Evolutionary conservation across 2,329 filamentous ascomycete species (phyloP), one percentile per base, ranked within the genome.

Genomic region (Apiospora rasikravindrae): DNA sequence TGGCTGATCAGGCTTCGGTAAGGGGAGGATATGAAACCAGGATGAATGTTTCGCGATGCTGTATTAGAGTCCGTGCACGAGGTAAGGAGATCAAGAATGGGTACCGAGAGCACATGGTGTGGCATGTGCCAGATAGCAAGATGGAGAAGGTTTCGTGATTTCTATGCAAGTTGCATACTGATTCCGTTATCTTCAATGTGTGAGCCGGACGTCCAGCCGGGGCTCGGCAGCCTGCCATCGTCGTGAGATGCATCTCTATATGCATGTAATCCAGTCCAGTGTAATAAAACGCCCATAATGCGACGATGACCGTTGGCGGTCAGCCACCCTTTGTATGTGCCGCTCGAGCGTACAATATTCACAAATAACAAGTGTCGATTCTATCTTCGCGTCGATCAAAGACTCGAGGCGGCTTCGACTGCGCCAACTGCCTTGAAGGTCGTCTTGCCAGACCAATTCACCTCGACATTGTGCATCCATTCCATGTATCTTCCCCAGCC

Each of bases 401-500:
- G 83, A 45, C 87, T 86, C 69, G 86, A 82, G 33, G 89, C 89
- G 10, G 90, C 91, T 77, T 89, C 89, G n/a, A 88, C 85, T 11
- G 86, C 88, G 40, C 93, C 92, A 1, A 86, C 84, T n/a, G 84
- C 88, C 78, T 88, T 90, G 82, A 93, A 93, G 0, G 85, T 81
- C 74, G 84, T 87, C 79, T 92, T 91, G 81, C 87, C 92, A 72
- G 90, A 90, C 83, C 87, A 88, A 74, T 82, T 82, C 61, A 98
- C 87, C 73, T 97, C 92, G 71, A 97, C 92, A 73, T 88, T 83
- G 80, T 98, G 96, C 82, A 93, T 92, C 95, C 95, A 98, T 81
- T 94, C 90, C 95, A 98, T 98, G 81, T 95, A 97, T 78, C 92
- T 91, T 29, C 92, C 92, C 95, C 96, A 98, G 76, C 94, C 95